Evolutionary conservation across 805 yeast genomes (phyloP), one percentile per base, ranked within the genome.

Genomic region (Saccharomycopsis guyanensis): DNA sequence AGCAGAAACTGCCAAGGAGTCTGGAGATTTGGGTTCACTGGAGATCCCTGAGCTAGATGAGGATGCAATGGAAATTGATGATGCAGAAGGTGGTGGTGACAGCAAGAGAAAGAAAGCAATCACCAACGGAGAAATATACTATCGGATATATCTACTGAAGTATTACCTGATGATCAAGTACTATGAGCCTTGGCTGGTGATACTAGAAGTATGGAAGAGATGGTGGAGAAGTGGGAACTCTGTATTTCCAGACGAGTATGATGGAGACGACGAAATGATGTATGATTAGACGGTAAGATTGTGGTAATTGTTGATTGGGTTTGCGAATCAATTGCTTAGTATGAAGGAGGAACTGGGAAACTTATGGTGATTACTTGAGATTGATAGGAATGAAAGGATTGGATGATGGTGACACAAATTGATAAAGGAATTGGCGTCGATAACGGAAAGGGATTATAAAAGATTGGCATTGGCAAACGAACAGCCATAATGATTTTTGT

Each of bases 91-190:
- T 36, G 6, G 22, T 39, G 3, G 44, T 50, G 43, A 48, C 31
- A n/a, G n/a, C n/a, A n/a, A n/a, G n/a, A n/a, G n/a, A n/a, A n/a
- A n/a, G n/a, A n/a, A n/a, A n/a, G n/a, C n/a, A n/a, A 18, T 42
- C 7, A 32, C 55, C 33, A 46, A 46, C 18, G 47, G 53, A 27
- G 52, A 45, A 22, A 36, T 49, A 2, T 49, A 49, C 22, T 33
- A 49, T 12, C 20, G 29, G 32, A 34, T 49, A 42, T 49, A 49
- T 24, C n/a, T 49, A 12, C 40, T 15, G 13, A 37, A 38, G 24
- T 25, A 29, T 24, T 49, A 13, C 18, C 20, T 48, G 3, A 4
- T 49, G 25, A 31, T 49, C 12, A 40, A 38, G 29, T 46, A 45
- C 18, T 16, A 37, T 10, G 39, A 45, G 37, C 43, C 43, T 19